These are phyloP conservation scores for Pichia sp. DNA, from an alignment of 1,139 yeast species.

Conservation along the genomic window DNA sequence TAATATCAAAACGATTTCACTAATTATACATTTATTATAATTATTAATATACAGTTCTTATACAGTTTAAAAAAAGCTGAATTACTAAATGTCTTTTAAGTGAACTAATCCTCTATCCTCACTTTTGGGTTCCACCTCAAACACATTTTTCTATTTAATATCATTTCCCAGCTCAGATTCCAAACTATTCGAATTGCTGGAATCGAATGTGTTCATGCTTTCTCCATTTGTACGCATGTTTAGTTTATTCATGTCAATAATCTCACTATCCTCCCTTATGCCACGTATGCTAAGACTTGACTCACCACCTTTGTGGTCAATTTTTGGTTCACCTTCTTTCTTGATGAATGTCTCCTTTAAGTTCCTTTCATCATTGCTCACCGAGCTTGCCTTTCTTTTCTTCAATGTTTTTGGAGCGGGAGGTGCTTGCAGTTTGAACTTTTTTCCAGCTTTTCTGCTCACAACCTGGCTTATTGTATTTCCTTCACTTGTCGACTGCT, in stretches of 20 bases:
- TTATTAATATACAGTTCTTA: neutral
- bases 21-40: neutral
- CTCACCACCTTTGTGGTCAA: neutral
- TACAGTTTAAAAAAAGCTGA: neutral
- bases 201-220: neutral
- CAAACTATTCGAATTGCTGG: neutral
- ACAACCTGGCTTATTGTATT: constrained; percentile 7
- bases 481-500: constrained; percentile 4
- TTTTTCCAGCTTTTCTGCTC: constrained; percentile 5
- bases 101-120: too few relatives aligned
- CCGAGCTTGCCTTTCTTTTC: neutral
- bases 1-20: neutral
- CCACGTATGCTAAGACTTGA: neutral
- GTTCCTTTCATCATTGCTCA: neutral
- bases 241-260: neutral
- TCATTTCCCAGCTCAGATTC: neutral
- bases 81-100: too few relatives aligned
- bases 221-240: neutral
- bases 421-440: constrained; percentile 15
- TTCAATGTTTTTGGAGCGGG: constrained; percentile 8
- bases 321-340: neutral
- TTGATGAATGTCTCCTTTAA: neutral
- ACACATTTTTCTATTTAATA: too few relatives aligned
- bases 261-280: neutral
- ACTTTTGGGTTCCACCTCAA: too few relatives aligned